phyloP scores from a whole-genome alignment of 257 asterid genomes.

The Eucommia ulmoides region DNA sequence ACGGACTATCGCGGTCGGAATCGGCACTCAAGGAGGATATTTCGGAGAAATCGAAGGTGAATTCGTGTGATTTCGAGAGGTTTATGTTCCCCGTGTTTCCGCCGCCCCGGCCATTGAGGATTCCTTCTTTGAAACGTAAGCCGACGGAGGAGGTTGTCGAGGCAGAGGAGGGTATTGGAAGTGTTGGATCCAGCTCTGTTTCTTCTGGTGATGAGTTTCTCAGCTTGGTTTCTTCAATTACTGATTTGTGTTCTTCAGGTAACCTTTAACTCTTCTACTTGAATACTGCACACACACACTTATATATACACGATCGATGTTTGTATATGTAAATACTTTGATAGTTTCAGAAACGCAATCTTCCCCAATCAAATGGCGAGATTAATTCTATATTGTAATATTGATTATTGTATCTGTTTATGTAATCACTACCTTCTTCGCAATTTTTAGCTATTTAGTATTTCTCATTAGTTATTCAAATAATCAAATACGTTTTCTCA shows the following conservation, averaged over 20 bases:
- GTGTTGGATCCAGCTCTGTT: conserved; percentile 13
- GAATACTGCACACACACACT: too few relatives aligned
- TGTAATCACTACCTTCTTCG: too few relatives aligned
- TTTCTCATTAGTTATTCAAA: too few relatives aligned
- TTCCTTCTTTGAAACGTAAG: conserved; percentile 32
- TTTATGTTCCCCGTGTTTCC: conserved; percentile 69
- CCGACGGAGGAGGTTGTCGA: conserved; percentile 13
- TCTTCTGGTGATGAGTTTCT: conserved; percentile 84
- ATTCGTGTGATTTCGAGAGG: conserved; percentile 54
- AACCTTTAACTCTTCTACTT: too few relatives aligned
- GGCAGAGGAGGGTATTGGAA: conserved; percentile 4
- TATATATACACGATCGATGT: too few relatives aligned
- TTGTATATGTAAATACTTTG: too few relatives aligned
- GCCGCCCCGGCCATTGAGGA: conserved; percentile 59
- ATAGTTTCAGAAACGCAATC: too few relatives aligned
- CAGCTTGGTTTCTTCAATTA: conserved; percentile 74
- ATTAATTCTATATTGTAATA: too few relatives aligned
- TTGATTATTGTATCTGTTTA: too few relatives aligned
- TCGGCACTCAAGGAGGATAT: conserved; percentile 83
- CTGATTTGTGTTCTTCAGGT: conserved; percentile 83
- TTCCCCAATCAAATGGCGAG: too few relatives aligned
- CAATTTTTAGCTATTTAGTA: too few relatives aligned
- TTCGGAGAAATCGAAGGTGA: conserved; percentile 45
- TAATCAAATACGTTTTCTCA: too few relatives aligned
- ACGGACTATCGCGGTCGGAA: conserved; percentile 61